Percentiles rank a stretch among this genome's conserved stretches.
Evolutionary conservation across 179 eudicot genomes (phyloP).

Genomic region (Carnegiea gigantea): DNA sequence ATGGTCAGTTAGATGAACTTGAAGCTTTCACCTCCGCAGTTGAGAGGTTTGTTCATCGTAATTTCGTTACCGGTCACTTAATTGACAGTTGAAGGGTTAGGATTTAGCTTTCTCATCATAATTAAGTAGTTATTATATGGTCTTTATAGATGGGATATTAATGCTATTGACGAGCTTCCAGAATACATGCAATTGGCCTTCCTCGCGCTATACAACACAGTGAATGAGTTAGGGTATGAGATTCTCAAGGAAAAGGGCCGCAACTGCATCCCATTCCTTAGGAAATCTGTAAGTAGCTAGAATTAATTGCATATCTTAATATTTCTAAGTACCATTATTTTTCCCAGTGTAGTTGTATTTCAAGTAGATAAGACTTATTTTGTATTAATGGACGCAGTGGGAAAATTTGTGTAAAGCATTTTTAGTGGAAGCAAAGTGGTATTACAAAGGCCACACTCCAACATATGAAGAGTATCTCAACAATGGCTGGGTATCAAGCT

Average conservation of each 20-base stretch:
- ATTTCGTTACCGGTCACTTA: conserved; percentile 22
- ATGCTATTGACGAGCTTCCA: conserved; percentile 35
- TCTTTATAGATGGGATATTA: conserved; percentile 42
- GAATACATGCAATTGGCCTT: conserved; percentile 41
- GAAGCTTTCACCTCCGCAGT: conserved; percentile 16
- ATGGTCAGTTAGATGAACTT: conserved; percentile 16
- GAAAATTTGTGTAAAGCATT: conserved; percentile 11
- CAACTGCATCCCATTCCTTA: conserved; percentile 17
- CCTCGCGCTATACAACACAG: conserved; percentile 36
- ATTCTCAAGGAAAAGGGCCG: conserved; percentile 16
- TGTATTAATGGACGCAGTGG: neutral
- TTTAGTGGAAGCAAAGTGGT: conserved; percentile 18
- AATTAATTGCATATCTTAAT: too few species aligned
- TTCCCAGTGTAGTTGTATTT: too few species aligned
- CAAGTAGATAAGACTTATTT: neutral
- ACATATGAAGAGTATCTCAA: conserved; percentile 14
- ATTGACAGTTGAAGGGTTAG: conserved; percentile 14
- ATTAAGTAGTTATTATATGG: neutral
- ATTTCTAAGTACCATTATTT: too few species aligned
- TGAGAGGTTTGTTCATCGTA: conserved; percentile 9
- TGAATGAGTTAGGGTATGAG: conserved; percentile 30
- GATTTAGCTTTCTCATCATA: neutral
- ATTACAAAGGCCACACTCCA: conserved; percentile 8
- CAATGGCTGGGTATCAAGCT: conserved; percentile 22
- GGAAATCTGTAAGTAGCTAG: conserved; percentile 8